phyloP scores from a whole-genome alignment of 2,329 filamentous ascomycete species.

The Daldinia eschscholtzii region DNA sequence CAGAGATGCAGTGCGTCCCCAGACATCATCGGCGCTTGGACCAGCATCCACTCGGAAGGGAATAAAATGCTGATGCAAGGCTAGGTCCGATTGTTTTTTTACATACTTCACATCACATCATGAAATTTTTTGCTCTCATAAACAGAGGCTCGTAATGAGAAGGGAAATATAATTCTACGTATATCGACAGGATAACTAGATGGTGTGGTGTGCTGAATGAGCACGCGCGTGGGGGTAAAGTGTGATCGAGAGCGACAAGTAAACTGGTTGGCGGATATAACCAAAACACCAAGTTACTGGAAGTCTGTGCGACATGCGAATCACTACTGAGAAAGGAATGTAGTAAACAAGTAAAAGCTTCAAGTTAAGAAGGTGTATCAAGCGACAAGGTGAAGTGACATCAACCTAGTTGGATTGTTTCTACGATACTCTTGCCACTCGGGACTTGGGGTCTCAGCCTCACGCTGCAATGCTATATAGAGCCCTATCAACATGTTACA shows the following conservation, averaged over 20 bases:
- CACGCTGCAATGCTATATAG: conserved; percentile 6
- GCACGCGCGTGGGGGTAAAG: not conserved
- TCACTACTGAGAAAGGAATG: conserved; percentile 26
- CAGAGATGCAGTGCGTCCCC: conserved; percentile 2
- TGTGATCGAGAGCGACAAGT: not conserved
- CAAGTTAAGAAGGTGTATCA: conserved; percentile 19
- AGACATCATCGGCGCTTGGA: not conserved
- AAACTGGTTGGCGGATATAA: conserved; percentile 1
- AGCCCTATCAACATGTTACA: conserved; percentile 25
- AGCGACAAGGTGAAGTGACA: conserved; percentile 6
- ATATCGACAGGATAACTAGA: conserved; percentile 15
- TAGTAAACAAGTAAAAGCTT: conserved; percentile 13
- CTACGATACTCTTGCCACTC: conserved; percentile 10
- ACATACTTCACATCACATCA: not conserved
- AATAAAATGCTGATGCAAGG: not conserved
- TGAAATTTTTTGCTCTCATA: not conserved
- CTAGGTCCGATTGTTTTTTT: not conserved
- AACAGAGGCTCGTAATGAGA: not conserved
- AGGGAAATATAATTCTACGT: conserved; percentile 1
- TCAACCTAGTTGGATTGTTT: conserved; percentile 3
- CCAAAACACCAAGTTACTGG: conserved; percentile 8
- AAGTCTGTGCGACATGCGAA: not conserved
- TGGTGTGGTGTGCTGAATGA: not conserved
- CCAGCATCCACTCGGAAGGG: not conserved
- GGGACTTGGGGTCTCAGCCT: conserved; percentile 14